Evolutionary conservation across 2,329 filamentous ascomycete genomes (phyloP), one percentile per base, ranked within the genome.

Genomic region (Arthrobotrys iridis): DNA sequence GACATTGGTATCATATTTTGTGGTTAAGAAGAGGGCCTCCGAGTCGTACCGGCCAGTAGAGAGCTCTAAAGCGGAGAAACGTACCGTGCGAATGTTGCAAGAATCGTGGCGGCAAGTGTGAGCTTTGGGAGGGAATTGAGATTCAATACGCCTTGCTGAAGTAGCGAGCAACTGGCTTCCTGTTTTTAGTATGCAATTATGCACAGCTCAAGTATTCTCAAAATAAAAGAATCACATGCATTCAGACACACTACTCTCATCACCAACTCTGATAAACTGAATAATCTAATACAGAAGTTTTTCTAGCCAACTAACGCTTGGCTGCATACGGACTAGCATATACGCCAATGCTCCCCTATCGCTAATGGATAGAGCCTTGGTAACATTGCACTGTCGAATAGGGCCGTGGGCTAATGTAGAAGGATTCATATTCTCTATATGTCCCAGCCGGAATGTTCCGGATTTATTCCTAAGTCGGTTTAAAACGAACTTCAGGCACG

Each of bases 401-500:
- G 40, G 15, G 4, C 15, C n/a, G 7, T 43, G n/a, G n/a, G n/a
- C n/a, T n/a, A n/a, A n/a, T n/a, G n/a, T n/a, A n/a, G n/a, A 43
- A 46, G 43, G 22, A 46, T 46, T 46, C 43, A 28, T 28, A 10
- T 46, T 46, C 43, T 46, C 20, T 46, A 22, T 24, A 46, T 26
- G 22, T 28, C 22, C 22, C 22, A 13, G 20, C 43, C 43, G 43
- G 43, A 7, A 46, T 46, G 24, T 46, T 26, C 43, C 43, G 43
- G 43, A 24, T 46, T 46, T 46, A 26, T 46, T 46, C 43, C 24
- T 28, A 46, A 11, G 43, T 46, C 24, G 43, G 18, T 22, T 46
- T 46, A 46, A 46, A 24, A 46, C 20, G 20, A 46, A 28, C 43
- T 46, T 28, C 43, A 46, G 43, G 43, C 43, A 46, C 43, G 43